Percentiles rank a stretch among this genome's conserved stretches.
These are phyloP conservation scores for Boletus rubroflammeus DNA, from an alignment of 768 basidiomycete genomes.

Conservation along the genomic window DNA sequence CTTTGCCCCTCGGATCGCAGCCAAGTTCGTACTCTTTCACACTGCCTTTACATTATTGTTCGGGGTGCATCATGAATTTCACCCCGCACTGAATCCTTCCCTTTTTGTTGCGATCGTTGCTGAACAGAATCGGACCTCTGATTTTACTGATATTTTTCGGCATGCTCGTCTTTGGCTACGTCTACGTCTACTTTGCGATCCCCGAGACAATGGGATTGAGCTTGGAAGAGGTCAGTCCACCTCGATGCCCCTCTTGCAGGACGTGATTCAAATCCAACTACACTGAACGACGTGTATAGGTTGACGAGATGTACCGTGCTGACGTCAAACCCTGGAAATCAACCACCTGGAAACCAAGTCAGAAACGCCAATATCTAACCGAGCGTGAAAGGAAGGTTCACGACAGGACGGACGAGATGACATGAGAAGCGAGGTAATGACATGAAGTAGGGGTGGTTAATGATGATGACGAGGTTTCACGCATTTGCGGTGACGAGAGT, in stretches of 20 bases:
- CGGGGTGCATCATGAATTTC: neutral
- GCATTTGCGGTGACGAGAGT: neutral
- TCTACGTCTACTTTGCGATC: conserved; percentile 75
- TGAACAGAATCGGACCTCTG: conserved; percentile 58
- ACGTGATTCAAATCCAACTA: neutral
- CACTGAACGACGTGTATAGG: conserved; percentile 35
- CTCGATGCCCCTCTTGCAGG: neutral
- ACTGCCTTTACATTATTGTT: neutral
- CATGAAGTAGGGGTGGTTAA: too few relatives aligned
- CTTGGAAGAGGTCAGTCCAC: conserved; percentile 56
- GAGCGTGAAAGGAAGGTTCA: conserved; percentile 2
- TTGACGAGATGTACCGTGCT: conserved; percentile 70
- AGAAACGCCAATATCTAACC: conserved; percentile 26
- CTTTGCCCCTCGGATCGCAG: conserved; percentile 67
- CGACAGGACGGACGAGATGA: neutral
- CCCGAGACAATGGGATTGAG: conserved; percentile 79
- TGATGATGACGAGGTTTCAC: neutral
- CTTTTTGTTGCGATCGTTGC: neutral
- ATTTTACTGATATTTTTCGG: conserved; percentile 80
- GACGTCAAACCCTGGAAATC: conserved; percentile 65
- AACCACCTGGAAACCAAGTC: conserved; percentile 48
- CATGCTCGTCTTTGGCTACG: conserved; percentile 64
- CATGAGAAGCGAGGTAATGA: neutral
- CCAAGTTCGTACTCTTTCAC: conserved; percentile 32
- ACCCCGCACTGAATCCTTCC: neutral